phyloP scores from a whole-genome alignment of 2,329 filamentous ascomycete genomes.

The Thermothelomyces thermophilus region DNA sequence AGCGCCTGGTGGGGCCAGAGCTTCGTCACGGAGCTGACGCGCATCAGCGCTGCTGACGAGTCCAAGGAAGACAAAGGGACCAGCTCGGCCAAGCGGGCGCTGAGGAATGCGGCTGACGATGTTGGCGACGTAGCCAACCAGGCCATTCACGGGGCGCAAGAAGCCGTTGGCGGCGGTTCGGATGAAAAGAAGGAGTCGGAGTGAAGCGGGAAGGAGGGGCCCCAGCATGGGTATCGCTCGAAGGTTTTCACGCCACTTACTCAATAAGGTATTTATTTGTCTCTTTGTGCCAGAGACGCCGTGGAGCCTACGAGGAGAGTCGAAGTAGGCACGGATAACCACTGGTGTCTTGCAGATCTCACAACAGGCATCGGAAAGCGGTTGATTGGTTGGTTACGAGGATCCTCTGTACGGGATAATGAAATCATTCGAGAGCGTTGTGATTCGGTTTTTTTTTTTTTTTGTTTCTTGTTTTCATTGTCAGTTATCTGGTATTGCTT shows the following conservation, averaged over 20 bases:
- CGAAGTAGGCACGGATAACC: neutral
- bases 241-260: too few relatives aligned
- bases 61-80: slow-evolving; percentile 1
- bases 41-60: slow-evolving; percentile 37
- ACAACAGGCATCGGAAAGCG: neutral
- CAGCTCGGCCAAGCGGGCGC: slow-evolving; percentile 10
- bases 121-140: slow-evolving; percentile 17
- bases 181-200: slow-evolving; percentile 7
- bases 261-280: too few relatives aligned
- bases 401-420: neutral
- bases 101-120: slow-evolving; percentile 15
- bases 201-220: neutral
- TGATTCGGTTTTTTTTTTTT: neutral
- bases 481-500: neutral
- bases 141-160: slow-evolving; percentile 15
- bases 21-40: slow-evolving; percentile 78
- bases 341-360: neutral
- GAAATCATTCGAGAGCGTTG: neutral
- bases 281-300: neutral
- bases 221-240: neutral
- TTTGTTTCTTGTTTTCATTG: neutral
- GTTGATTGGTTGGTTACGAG: neutral
- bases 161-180: slow-evolving; percentile 5
- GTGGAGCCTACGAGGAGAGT: neutral
- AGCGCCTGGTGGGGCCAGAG: slow-evolving; percentile 95